These are phyloP conservation scores for Pelargonium australe DNA, from an alignment of 441 rosid species.

Conservation along the genomic window DNA sequence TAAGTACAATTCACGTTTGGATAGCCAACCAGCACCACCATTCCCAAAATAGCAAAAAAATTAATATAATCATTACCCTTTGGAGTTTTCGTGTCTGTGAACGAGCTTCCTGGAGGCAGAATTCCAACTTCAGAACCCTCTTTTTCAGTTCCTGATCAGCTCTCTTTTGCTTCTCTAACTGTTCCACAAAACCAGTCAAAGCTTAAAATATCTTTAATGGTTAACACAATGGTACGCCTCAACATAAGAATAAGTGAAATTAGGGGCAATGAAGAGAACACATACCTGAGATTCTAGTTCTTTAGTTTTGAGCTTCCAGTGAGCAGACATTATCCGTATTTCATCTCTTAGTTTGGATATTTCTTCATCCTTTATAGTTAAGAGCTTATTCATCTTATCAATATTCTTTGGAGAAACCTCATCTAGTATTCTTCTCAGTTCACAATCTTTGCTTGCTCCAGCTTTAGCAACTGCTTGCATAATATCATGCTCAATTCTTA, in stretches of 20 bases:
- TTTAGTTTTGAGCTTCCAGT: slow-evolving; percentile 76
- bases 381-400: slow-evolving; percentile 53
- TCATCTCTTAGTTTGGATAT: slow-evolving; percentile 68
- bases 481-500: slow-evolving; percentile 63
- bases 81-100: slow-evolving; percentile 78
- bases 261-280: slow-evolving; percentile 4
- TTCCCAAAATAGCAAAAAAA: not conserved
- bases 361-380: slow-evolving; percentile 63
- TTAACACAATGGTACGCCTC: not conserved
- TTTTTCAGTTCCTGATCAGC: slow-evolving; percentile 84
- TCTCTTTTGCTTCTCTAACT: slow-evolving; percentile 87
- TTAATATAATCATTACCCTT: slow-evolving; percentile 40
- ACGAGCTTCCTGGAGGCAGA: slow-evolving; percentile 90
- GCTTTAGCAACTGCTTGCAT: slow-evolving; percentile 55
- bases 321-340: slow-evolving; percentile 66
- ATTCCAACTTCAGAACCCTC: slow-evolving; percentile 81
- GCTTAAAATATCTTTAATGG: not conserved
- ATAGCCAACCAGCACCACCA: not conserved
- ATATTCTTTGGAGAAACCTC: slow-evolving; percentile 68
- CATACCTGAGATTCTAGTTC: slow-evolving; percentile 82
- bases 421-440: slow-evolving; percentile 45
- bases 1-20: not conserved
- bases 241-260: not conserved
- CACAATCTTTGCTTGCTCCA: slow-evolving; percentile 49
- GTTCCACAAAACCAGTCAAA: slow-evolving; percentile 21